Percentiles rank a stretch among this genome's conserved stretches.
phyloP scores from a whole-genome alignment of 1,284 basidiomycete species.

The Fomes fomentarius region DNA sequence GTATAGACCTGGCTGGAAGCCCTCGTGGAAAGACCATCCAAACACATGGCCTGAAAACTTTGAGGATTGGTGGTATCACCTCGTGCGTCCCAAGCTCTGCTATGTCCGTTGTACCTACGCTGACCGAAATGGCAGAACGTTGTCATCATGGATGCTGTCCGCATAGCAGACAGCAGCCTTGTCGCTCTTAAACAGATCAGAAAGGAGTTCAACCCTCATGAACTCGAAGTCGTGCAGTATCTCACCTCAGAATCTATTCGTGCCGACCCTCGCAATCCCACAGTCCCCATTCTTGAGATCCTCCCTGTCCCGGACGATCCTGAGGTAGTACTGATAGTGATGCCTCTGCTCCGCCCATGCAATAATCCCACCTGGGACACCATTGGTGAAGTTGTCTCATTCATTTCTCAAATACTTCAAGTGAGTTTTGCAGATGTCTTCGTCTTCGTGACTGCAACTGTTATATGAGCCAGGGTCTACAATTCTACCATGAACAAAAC shows the following conservation, averaged over 20 bases:
- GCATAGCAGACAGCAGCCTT: constrained; percentile 26
- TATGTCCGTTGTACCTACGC: too few relatives aligned
- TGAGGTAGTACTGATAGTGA: constrained; percentile 20
- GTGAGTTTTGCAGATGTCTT: constrained; percentile 12
- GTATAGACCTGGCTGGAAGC: constrained; percentile 18
- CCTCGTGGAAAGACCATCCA: constrained; percentile 11
- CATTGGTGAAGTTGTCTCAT: neutral
- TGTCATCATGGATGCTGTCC: constrained; percentile 27
- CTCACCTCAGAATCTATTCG: constrained; percentile 2
- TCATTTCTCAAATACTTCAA: constrained; percentile 21
- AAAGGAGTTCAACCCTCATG: constrained; percentile 8
- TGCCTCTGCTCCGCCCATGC: constrained; percentile 9
- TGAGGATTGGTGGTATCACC: constrained; percentile 3
- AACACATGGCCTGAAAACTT: neutral
- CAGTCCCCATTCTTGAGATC: constrained; percentile 23
- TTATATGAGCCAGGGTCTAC: constrained; percentile 19
- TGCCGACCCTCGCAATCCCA: constrained; percentile 21
- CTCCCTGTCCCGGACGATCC: constrained; percentile 23
- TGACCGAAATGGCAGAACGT: neutral
- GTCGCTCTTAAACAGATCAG: constrained; percentile 29
- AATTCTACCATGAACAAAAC: constrained; percentile 24
- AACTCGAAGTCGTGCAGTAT: constrained; percentile 20
- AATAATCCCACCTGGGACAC: neutral
- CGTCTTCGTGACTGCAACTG: neutral
- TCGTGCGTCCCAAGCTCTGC: neutral